Conservation (phyloP, 1,284 basidiomycete genomes). For the Rhizoctonia solani region DNA sequence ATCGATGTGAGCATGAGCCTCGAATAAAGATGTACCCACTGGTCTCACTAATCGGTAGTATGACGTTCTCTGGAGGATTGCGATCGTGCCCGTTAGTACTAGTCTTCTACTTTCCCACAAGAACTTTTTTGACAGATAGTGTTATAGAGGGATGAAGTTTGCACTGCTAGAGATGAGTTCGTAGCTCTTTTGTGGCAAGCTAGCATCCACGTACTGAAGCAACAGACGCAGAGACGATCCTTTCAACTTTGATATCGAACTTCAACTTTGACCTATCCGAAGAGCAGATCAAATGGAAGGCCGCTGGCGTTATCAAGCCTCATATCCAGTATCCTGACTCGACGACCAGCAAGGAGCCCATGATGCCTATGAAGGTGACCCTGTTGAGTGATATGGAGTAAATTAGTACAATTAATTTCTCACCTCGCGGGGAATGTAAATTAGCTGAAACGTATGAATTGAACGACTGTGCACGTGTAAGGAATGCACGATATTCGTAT, state of each 20-base stretch:
- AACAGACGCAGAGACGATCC: conserved; percentile 1
- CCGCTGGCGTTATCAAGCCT: neutral
- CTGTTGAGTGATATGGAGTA: no score
- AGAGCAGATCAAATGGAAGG: neutral
- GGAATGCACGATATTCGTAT: no score
- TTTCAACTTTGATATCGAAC: neutral
- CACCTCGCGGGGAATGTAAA: no score
- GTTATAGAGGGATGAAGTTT: conserved; percentile 11
- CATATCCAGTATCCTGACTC: neutral
- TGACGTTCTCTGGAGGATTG: conserved; percentile 2
- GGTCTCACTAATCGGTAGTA: neutral
- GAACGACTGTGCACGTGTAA: no score
- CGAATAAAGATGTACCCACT: no score
- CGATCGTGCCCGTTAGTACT: conserved; percentile 4
- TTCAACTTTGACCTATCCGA: conserved; percentile 11
- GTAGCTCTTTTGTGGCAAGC: neutral
- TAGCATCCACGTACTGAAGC: neutral
- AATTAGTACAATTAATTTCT: no score
- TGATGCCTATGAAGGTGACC: neutral
- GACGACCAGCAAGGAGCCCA: neutral
- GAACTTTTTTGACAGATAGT: no score
- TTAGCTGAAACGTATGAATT: no score
- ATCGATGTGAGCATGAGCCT: neutral
- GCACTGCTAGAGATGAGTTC: conserved; percentile 7
- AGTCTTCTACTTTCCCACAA: no score